These are phyloP conservation scores for Trichoderma polysporum DNA, from an alignment of 2,329 filamentous ascomycete genomes.

Conservation along the genomic window DNA sequence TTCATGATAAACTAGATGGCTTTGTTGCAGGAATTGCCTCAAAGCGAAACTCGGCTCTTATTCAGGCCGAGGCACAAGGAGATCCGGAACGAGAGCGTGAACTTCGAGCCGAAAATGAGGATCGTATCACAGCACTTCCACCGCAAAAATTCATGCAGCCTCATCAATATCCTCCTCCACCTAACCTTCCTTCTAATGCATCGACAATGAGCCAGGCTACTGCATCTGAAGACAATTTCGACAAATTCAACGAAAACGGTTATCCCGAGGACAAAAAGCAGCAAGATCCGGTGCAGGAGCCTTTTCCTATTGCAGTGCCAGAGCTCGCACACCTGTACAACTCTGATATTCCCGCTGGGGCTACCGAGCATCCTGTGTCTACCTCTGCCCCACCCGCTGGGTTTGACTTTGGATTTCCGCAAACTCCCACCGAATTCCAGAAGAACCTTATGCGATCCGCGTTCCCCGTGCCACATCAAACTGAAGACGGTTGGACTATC, in stretches of 20 bases:
- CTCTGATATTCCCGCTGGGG: slow-evolving; percentile 37
- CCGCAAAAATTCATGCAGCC: slow-evolving; percentile 63
- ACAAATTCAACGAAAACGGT: slow-evolving; percentile 23
- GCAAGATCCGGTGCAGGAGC: slow-evolving; percentile 30
- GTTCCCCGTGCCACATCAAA: slow-evolving; percentile 68
- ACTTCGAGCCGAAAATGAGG: slow-evolving; percentile 78
- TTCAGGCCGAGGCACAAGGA: slow-evolving; percentile 76
- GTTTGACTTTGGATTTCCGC: slow-evolving; percentile 80
- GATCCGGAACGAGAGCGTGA: slow-evolving; percentile 77
- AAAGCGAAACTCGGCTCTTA: slow-evolving; percentile 81
- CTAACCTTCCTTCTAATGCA: slow-evolving; percentile 33
- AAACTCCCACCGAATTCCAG: slow-evolving; percentile 82
- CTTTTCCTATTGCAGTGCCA: slow-evolving; percentile 43
- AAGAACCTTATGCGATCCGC: slow-evolving; percentile 89
- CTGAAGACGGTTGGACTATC: slow-evolving; percentile 80
- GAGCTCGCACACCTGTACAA: slow-evolving; percentile 60
- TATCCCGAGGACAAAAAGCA: slow-evolving; percentile 46
- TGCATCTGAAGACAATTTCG: slow-evolving; percentile 45
- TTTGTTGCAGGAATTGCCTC: slow-evolving; percentile 84
- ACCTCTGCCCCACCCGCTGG: slow-evolving; percentile 60
- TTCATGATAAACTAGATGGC: slow-evolving; percentile 84
- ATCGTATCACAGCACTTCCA: slow-evolving; percentile 79
- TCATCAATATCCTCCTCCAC: slow-evolving; percentile 39
- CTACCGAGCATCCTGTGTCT: slow-evolving; percentile 48
- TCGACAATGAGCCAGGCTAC: slow-evolving; percentile 29